Base-by-base conservation (phyloP, 495 filamentous ascomycete genomes). In the Penicillium cataractarum region DNA sequence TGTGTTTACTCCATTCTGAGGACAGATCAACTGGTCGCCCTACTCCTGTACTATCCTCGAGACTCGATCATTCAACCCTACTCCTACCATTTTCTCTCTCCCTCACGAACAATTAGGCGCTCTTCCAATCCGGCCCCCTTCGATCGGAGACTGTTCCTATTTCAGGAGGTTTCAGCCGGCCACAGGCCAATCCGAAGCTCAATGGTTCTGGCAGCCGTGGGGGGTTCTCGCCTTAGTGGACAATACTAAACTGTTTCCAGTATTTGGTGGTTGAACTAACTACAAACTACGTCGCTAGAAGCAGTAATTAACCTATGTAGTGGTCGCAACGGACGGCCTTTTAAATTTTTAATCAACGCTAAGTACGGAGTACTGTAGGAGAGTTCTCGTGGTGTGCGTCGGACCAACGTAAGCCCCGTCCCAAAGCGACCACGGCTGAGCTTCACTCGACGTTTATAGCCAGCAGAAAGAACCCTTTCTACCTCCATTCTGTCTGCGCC, bases 121-220 rank as follows among this genome's bases (percentile, higher is more conserved):
- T 31, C 2, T 31, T 27, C 12, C 1, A 21, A 33, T 13, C 24
- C 29, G 17, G 51, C n/a, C 51, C 40, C 19, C 40, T 0, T 29
- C 46, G 8, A n/a, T 50, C 46, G 13, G 46, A 50, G 46, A 17
- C 46, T 6, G 46, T 50, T 27, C 22, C 46, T 24, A 15, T n/a
- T 50, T 50, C 2, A 50, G 46, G 46, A 50, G 46, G 46, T 50
- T 29, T 29, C 24, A 50, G 46, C 46, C 46, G 24, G 15, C 15
- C 24, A 0, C 10, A 50, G 46, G 12, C 44, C 44, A 48, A 48
- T 48, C 44, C 44, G 44, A 48, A 4, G 44, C 44, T 48, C 4
- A n/a, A 48, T 22, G 44, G 44, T 26, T 46, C 6, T 24, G 3
- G 44, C 21, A 48, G 4, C 44, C 3, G 44, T 46, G 42, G 42